Percentiles rank a stretch among this genome's conserved stretches.
phyloP scores from a whole-genome alignment of 139 green algal genomes.

The Chlorella vulgaris region DNA sequence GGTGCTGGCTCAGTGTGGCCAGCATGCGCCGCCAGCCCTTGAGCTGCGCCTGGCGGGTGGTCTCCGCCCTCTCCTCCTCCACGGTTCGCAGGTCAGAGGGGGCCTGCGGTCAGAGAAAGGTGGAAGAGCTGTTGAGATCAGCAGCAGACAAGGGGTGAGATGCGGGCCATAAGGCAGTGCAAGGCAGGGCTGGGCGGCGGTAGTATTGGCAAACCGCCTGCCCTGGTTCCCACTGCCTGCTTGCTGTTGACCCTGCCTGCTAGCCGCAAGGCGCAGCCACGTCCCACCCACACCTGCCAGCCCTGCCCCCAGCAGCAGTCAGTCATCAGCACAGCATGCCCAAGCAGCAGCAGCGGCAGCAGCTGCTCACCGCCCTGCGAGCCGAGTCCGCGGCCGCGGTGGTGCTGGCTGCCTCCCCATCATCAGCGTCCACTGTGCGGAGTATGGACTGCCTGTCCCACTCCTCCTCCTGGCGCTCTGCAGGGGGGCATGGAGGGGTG shows the following conservation, averaged over 20 bases:
- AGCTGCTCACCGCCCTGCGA: background rate
- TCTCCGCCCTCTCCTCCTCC: slow-evolving; percentile 18
- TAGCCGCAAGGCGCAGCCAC: no score
- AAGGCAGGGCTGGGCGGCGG: no score
- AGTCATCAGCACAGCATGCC: no score
- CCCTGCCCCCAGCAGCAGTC: no score
- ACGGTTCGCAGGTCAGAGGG: slow-evolving; percentile 1
- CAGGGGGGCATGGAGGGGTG: background rate
- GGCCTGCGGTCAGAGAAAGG: background rate
- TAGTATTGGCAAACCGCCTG: no score
- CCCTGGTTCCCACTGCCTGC: no score
- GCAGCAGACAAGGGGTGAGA: background rate
- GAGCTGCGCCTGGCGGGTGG: background rate
- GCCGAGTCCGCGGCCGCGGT: background rate
- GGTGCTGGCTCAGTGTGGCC: slow-evolving; percentile 5
- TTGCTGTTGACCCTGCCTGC: no score
- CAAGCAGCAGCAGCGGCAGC: background rate
- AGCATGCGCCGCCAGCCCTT: slow-evolving; percentile 8
- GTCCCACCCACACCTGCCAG: no score
- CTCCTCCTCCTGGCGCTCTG: slow-evolving; percentile 34
- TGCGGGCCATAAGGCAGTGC: no score
- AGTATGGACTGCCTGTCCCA: slow-evolving; percentile 29
- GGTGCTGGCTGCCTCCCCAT: background rate
- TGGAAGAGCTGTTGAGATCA: background rate
- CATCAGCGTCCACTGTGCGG: background rate